Evolutionary conservation across 2,329 filamentous ascomycete species (phyloP).

Genomic region (Aspergillus pseudoglaucus): DNA sequence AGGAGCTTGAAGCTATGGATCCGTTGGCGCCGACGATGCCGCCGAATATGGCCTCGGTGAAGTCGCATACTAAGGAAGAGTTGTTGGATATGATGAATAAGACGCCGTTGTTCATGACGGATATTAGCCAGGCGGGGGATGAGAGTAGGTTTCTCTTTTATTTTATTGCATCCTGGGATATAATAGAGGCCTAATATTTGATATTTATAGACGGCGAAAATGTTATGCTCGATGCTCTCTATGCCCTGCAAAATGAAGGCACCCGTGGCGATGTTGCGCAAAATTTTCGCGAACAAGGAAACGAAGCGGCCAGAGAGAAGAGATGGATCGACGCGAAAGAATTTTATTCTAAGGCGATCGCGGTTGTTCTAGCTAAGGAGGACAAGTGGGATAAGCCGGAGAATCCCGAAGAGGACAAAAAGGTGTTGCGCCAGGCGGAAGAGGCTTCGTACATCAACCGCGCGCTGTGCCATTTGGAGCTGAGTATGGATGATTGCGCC

Average conservation of each 20-base stretch:
- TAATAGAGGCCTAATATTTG: neutral
- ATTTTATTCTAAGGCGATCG: slow-evolving; percentile 83
- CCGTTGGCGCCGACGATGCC: slow-evolving; percentile 44
- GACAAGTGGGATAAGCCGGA: slow-evolving; percentile 45
- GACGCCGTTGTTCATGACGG: slow-evolving; percentile 91
- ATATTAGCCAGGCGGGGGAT: slow-evolving; percentile 59
- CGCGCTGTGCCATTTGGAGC: slow-evolving; percentile 79
- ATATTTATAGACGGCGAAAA: slow-evolving; percentile 58
- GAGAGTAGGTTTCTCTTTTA: slow-evolving; percentile 35
- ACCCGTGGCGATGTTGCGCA: slow-evolving; percentile 73
- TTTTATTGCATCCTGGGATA: neutral
- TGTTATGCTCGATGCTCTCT: slow-evolving; percentile 74
- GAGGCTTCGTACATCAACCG: slow-evolving; percentile 80
- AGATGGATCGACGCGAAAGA: slow-evolving; percentile 78
- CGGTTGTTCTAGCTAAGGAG: slow-evolving; percentile 62
- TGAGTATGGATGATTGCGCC: slow-evolving; percentile 48
- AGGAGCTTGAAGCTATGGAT: slow-evolving; percentile 22
- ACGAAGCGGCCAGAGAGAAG: slow-evolving; percentile 72
- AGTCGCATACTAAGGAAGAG: slow-evolving; percentile 53
- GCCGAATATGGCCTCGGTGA: slow-evolving; percentile 52
- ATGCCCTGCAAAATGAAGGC: slow-evolving; percentile 88
- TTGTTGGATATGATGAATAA: slow-evolving; percentile 60
- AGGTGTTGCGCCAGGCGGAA: slow-evolving; percentile 57
- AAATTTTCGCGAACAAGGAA: slow-evolving; percentile 87
- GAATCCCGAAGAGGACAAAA: slow-evolving; percentile 53